These are phyloP conservation scores for Zea luxurians DNA, from an alignment of 176 grass and related monocot species.

Conservation along the genomic window DNA sequence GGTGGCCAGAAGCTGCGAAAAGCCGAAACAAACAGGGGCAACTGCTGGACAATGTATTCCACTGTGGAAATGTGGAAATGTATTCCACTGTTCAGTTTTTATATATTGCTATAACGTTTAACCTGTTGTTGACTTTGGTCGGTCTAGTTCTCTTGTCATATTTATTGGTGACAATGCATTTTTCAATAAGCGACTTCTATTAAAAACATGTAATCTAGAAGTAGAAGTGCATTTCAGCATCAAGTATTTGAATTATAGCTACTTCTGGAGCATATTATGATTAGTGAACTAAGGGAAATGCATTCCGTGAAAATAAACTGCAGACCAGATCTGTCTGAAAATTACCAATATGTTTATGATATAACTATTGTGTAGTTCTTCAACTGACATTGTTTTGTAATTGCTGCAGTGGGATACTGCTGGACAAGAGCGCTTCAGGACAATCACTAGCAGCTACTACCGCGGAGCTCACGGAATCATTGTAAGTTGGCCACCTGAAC, in stretches of 20 bases:
- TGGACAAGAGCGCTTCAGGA: constrained; percentile 94
- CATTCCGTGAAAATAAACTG: background rate
- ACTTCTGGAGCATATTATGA: background rate
- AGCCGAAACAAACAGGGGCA: too few relatives aligned
- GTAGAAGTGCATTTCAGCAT: background rate
- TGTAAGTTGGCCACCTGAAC: constrained; percentile 43
- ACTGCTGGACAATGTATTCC: too few relatives aligned
- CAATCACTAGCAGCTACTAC: constrained; percentile 93
- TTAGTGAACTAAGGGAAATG: background rate
- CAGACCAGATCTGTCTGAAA: background rate
- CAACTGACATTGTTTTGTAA: constrained; percentile 14
- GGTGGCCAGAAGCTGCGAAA: too few relatives aligned
- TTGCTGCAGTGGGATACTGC: constrained; percentile 84
- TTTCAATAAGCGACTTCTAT: background rate
- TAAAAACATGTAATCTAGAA: background rate
- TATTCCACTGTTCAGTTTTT: background rate
- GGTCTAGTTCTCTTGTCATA: background rate
- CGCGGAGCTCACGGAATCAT: constrained; percentile 92
- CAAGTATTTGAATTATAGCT: background rate
- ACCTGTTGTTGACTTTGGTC: background rate
- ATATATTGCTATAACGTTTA: background rate
- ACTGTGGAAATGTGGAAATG: too few relatives aligned
- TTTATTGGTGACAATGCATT: background rate
- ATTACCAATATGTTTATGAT: background rate
- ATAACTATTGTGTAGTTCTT: background rate